Percentiles rank a stretch among this genome's conserved stretches.
Conservation (phyloP, 305 asterid species). For the Striga hermonthica region DNA sequence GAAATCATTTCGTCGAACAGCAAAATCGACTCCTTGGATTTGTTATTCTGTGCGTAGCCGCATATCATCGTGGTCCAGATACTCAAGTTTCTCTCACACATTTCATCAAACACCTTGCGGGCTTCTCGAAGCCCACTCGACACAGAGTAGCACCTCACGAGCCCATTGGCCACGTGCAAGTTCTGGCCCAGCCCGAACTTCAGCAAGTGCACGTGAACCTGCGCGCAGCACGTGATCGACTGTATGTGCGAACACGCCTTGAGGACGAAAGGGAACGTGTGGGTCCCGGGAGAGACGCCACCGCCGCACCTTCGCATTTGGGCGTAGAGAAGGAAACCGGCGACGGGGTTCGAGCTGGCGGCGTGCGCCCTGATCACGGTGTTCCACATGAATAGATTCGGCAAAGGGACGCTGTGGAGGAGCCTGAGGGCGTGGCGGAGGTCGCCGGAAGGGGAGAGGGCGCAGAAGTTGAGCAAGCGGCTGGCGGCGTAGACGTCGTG, state of each 20-base stretch:
- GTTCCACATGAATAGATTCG: conserved; percentile 81
- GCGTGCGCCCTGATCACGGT: conserved; percentile 77
- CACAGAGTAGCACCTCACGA: conserved; percentile 61
- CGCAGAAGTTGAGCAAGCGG: conserved; percentile 69
- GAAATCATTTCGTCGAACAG: conserved; percentile 53
- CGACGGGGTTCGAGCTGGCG: conserved; percentile 36
- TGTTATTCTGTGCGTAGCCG: conserved; percentile 71
- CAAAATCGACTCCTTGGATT: conserved; percentile 47
- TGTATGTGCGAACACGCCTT: conserved; percentile 56
- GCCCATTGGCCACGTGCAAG: conserved; percentile 62
- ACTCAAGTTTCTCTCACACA: conserved; percentile 42
- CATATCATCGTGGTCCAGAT: conserved; percentile 81
- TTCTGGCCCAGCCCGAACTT: conserved; percentile 57
- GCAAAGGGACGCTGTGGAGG: conserved; percentile 33
- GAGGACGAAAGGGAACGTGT: conserved; percentile 75
- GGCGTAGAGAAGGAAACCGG: conserved; percentile 43
- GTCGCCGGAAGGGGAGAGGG: conserved; percentile 60
- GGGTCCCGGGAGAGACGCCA: conserved; percentile 53
- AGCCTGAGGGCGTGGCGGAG: conserved; percentile 53
- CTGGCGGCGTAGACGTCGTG: conserved; percentile 73
- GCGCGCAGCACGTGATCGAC: conserved; percentile 34
- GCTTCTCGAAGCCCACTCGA: conserved; percentile 42
- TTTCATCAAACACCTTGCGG: conserved; percentile 66
- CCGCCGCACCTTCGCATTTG: conserved; percentile 50
- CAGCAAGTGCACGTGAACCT: conserved; percentile 59